These are phyloP conservation scores for Sporothrix protearum DNA, from an alignment of 2,329 filamentous ascomycete species.

Conservation along the genomic window DNA sequence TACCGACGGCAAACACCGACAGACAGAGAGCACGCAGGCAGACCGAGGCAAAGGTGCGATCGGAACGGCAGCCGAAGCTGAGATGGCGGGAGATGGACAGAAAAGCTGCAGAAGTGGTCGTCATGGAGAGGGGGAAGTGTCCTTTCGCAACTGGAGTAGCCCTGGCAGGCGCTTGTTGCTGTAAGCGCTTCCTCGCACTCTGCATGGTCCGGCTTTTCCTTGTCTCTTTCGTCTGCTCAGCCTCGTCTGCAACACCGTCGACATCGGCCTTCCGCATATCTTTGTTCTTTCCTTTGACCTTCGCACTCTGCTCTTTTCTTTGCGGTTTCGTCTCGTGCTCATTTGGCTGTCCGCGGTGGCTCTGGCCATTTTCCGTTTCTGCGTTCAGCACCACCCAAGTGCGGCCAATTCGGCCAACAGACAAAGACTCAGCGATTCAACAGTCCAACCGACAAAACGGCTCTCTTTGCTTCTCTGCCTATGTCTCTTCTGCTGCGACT, in stretches of 20 bases:
- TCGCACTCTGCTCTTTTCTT: not conserved
- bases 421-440: not conserved
- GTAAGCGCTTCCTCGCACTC: not conserved
- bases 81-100: slow-evolving; percentile 4
- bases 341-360: not conserved
- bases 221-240: not conserved
- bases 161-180: not conserved
- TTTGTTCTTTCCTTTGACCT: not conserved
- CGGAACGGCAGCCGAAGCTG: not conserved
- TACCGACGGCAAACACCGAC: not conserved
- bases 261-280: not conserved
- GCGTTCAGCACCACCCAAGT: not conserved
- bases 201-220: not conserved
- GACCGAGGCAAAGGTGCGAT: not conserved
- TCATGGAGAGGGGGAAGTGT: not conserved
- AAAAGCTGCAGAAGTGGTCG: not conserved
- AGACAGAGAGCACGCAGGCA: not conserved
- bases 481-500: not conserved
- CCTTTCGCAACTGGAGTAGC: not conserved
- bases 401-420: not conserved
- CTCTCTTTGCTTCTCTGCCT: not conserved
- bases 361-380: not conserved
- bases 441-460: not conserved
- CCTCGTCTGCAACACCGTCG: not conserved
- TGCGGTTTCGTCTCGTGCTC: not conserved